Base-by-base conservation (phyloP, 2,329 filamentous ascomycete species). In the Botrytis sinoallii region DNA sequence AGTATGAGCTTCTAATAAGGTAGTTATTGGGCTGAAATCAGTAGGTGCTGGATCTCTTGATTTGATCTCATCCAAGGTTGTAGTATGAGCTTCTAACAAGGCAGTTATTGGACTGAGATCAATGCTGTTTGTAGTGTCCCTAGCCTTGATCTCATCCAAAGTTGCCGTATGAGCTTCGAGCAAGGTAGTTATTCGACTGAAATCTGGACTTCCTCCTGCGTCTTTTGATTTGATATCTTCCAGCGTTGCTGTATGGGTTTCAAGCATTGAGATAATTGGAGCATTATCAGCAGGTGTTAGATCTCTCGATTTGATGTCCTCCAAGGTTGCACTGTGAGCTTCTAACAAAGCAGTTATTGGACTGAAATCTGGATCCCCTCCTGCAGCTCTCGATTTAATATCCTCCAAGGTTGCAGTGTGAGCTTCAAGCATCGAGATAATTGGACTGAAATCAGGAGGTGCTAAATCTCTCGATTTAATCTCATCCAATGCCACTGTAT, bases 231-330 rank as follows among this genome's bases (percentile, higher is more conserved):
- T 48, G 9, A 48, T 48, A 20, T 48, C 46, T 48, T 48, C 46
- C 46, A 48, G 46, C 8, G 1, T 25, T 25, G 20, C 46, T 20
- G 46, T 20, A 25, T 48, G 46, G 20, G 20, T 20, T 48, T 48
- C 46, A 10, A 48, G 46, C 20, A 48, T 48, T 22, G 46, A 48
- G 46, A 48, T 48, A 1, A 48, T 48, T 12, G 46, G 46, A 48
- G 20, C 20, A 10, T 48, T 25, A 52, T 67, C 65, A 20, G 32
- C 22, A 40, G 14, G 18, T 0, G 29, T 48, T 1, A 25, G 10
- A 48, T 48, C 46, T 29, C 35, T 72, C 20, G 78, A 74, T 44
- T 74, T 74, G 38, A 78, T 72, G 9, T 74, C 75, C 12, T 48
- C 44, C 44, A 48, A 48, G 44, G 20, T 22, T 48, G 20, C 20